Percentiles rank a stretch among this genome's conserved stretches.
Evolutionary conservation across 2,329 filamentous ascomycete genomes (phyloP).

Genomic region (Claviceps humidiphila): DNA sequence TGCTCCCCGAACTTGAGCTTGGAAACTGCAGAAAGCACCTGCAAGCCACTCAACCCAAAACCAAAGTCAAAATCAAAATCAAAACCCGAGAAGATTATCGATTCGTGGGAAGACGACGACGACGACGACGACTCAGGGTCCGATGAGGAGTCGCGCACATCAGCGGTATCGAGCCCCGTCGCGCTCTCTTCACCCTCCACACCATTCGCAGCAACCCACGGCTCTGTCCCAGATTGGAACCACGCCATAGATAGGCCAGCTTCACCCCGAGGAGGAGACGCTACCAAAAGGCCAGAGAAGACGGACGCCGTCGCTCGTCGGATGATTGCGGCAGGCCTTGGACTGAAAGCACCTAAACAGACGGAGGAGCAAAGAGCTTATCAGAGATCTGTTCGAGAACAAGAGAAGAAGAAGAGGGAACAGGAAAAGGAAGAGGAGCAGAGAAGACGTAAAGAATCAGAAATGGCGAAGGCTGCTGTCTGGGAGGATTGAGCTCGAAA

Average conservation of each 20-base stretch:
- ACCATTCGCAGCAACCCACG: constrained; percentile 39
- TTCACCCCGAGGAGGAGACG: constrained; percentile 9
- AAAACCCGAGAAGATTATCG: constrained; percentile 20
- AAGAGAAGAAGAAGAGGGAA: constrained; percentile 67
- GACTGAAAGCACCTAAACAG: constrained; percentile 63
- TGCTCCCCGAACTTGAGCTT: constrained; percentile 21
- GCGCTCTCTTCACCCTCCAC: constrained; percentile 48
- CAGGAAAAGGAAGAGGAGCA: constrained; percentile 55
- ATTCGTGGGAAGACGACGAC: constrained; percentile 43
- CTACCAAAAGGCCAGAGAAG: constrained; percentile 58
- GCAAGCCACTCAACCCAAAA: constrained; percentile 5
- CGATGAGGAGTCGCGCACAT: constrained; percentile 10
- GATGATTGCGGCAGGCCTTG: constrained; percentile 80
- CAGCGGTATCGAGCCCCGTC: constrained; percentile 30
- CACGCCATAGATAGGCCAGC: neutral
- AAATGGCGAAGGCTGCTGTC: constrained; percentile 67
- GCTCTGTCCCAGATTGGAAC: constrained; percentile 5
- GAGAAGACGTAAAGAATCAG: constrained; percentile 47
- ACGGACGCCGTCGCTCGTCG: constrained; percentile 81
- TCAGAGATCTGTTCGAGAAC: constrained; percentile 67
- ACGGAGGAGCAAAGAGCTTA: constrained; percentile 86
- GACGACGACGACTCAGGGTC: constrained; percentile 29
- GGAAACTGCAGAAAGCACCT: constrained; percentile 9
- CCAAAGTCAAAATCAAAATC: constrained; percentile 1
- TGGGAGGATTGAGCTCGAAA: constrained; percentile 58